Evolutionary conservation across 1,284 basidiomycete genomes (phyloP).

Genomic region (Entoloma clypeatum): DNA sequence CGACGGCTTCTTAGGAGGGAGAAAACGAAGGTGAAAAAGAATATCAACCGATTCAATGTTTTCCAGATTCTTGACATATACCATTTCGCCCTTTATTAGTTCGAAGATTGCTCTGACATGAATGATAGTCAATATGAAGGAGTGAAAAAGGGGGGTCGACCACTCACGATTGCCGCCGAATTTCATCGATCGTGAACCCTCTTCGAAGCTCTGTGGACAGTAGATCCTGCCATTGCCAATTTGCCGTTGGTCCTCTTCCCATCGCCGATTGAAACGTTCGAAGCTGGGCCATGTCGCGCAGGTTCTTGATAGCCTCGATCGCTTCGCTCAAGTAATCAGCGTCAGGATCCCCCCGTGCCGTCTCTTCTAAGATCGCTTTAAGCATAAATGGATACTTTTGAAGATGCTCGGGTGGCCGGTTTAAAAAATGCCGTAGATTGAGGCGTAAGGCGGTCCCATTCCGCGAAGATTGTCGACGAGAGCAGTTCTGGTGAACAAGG

Average conservation of each 20-base stretch:
- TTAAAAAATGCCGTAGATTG: slow-evolving; percentile 85
- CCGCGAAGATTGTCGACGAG: slow-evolving; percentile 52
- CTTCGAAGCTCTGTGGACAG: slow-evolving; percentile 67
- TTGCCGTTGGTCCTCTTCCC: slow-evolving; percentile 69
- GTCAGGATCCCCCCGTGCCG: slow-evolving; percentile 75
- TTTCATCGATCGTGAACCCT: slow-evolving; percentile 69
- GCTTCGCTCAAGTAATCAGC: slow-evolving; percentile 75
- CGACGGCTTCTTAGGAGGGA: slow-evolving; percentile 4
- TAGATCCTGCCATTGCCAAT: slow-evolving; percentile 87
- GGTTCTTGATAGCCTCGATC: slow-evolving; percentile 70
- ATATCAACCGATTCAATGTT: slow-evolving; percentile 72
- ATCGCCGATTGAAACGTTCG: slow-evolving; percentile 85
- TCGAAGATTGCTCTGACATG: slow-evolving; percentile 82
- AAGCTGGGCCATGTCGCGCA: slow-evolving; percentile 75
- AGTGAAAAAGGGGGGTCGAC: slow-evolving; percentile 4
- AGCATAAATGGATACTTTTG: slow-evolving; percentile 88
- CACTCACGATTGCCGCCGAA: slow-evolving; percentile 86
- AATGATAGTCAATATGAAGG: slow-evolving; percentile 5
- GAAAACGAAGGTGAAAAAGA: slow-evolving; percentile 5
- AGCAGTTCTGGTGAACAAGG: slow-evolving; percentile 40
- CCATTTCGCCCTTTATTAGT: slow-evolving; percentile 93
- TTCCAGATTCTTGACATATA: slow-evolving; percentile 90
- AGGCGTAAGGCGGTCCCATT: slow-evolving; percentile 67
- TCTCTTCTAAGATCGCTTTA: slow-evolving; percentile 82
- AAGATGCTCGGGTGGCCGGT: slow-evolving; percentile 83